Base-by-base conservation (phyloP, 2,329 filamentous ascomycete genomes). In the Blastomyces silverae region DNA sequence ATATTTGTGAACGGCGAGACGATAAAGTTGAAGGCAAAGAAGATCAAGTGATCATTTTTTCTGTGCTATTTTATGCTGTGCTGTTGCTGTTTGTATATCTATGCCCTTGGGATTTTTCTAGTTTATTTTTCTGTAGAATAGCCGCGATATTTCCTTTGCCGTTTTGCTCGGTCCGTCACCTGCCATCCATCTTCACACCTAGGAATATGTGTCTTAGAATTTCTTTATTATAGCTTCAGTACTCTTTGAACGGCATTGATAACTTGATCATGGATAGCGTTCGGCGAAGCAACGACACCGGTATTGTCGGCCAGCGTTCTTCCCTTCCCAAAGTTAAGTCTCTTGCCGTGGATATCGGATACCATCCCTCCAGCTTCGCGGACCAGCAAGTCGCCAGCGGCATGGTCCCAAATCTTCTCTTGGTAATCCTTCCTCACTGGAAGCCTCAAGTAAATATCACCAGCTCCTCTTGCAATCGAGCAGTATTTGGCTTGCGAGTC, bases 321-420 rank as follows among this genome's bases (percentile, higher is more conserved):
- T 61, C 94, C 94, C 64, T 87, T 84, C 72, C 87, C 86, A 77
- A 99, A 99, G 77, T 99, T 89, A 65, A 99, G 82, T 66, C 86
- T 83, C 74, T 90, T 90, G 71, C 95, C 94, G 67, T 89, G 83
- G 52, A 92, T 89, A 78, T 99, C 95, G 0, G 92, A 95, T 63
- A 99, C 93, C 73, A 89, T 82, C 60, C 94, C 95, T 62, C 94
- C 94, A 2, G 94, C 92, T 79, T 99, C 95, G 65, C 92, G 84
- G 52, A 97, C 94, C 70, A 99, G 92, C 66, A 99, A 80, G 72
- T 96, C 92, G 52, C 94, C 94, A 15, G 93, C 94, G 22, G 94
- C 94, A 77, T 99, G 94, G 75, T 99, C 94, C 94, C 94, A 99
- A 70, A 99, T 99, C 85, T 99, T 99, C 83, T 99, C 94, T 76